phyloP scores from a whole-genome alignment of 345 rosid genomes.

The Citrus trifoliata region DNA sequence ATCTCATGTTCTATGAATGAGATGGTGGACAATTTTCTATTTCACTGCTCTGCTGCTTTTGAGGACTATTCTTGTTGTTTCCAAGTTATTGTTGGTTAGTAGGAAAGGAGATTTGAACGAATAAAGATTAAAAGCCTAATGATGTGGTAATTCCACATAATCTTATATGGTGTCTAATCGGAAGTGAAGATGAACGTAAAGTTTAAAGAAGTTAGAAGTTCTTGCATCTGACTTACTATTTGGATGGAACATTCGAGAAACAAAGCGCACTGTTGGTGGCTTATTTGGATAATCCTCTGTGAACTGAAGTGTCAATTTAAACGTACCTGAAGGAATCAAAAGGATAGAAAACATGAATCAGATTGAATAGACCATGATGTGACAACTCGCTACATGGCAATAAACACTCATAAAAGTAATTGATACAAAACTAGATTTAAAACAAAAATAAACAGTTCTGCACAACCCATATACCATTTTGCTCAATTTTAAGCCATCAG shows the following conservation, averaged over 20 bases:
- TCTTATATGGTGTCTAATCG: neutral
- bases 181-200: neutral
- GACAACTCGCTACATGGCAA: neutral
- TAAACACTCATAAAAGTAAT: neutral
- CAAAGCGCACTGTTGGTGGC: constrained; percentile 80
- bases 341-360: neutral
- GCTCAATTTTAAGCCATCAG: neutral
- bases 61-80: neutral
- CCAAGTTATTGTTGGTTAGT: neutral
- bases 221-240: constrained; percentile 49
- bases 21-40: neutral
- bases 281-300: constrained; percentile 78
- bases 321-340: constrained; percentile 52
- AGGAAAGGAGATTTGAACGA: neutral
- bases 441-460: neutral
- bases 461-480: neutral
- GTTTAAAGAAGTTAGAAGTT: neutral
- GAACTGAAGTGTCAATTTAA: constrained; percentile 71
- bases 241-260: constrained; percentile 84
- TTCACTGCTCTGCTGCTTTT: neutral
- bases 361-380: neutral
- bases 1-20: neutral
- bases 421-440: neutral
- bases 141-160: neutral
- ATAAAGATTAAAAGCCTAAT: neutral